Percentiles rank a stretch among this genome's conserved stretches.
phyloP scores from a whole-genome alignment of 257 asterid species.

The Solanum peruvianum region DNA sequence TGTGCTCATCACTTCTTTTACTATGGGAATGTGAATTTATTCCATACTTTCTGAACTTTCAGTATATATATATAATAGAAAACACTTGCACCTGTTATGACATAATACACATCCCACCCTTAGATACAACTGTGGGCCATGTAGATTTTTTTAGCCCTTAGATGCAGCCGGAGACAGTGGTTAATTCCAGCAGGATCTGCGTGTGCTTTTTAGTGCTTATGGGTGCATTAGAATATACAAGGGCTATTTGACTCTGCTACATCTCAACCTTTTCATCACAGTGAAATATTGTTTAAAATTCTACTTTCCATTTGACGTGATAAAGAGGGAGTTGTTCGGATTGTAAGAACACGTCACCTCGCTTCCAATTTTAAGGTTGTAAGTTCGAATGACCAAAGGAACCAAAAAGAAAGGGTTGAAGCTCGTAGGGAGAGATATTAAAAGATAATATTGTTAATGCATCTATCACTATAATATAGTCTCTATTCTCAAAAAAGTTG shows the following conservation, averaged over 20 bases:
- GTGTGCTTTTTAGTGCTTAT: neutral
- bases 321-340: neutral
- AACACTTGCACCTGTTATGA: neutral
- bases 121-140: neutral
- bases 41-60: neutral
- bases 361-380: neutral
- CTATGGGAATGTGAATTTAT: neutral
- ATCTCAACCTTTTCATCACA: neutral
- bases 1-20: neutral
- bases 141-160: neutral
- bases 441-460: neutral
- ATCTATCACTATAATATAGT: neutral
- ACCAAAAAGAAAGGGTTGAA: neutral
- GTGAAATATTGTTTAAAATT: neutral
- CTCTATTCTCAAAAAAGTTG: neutral
- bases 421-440: neutral
- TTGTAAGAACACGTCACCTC: neutral
- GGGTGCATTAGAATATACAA: neutral
- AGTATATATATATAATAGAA: neutral
- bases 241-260: neutral
- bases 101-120: neutral
- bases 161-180: neutral
- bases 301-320: neutral
- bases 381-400: neutral
- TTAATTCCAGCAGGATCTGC: neutral